Evolutionary conservation across 2,329 filamentous ascomycete genomes (phyloP), one percentile per base, ranked within the genome.

Genomic region (Hawksworthiomyces lignivorus): DNA sequence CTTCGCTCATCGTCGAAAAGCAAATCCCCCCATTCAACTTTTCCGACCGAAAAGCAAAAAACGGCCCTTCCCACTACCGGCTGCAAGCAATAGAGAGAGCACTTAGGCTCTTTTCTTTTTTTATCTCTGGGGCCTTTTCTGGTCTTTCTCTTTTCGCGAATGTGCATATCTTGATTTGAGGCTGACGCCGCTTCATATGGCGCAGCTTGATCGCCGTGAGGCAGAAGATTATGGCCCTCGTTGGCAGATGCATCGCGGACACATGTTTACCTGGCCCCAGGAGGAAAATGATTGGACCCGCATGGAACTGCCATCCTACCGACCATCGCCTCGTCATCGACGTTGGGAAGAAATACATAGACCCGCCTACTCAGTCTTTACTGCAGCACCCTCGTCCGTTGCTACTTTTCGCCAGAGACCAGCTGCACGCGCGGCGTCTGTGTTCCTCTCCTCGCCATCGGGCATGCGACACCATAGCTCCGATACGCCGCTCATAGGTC

Each of bases 141-240:
- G n/a, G n/a, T n/a, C n/a, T n/a, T n/a, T n/a, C n/a, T n/a, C 33
- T 14, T 17, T 18, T 12, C 31, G 27, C 47, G 49, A 39, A 53
- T 52, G 51, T 44, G 33, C 45, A 36, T 42, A 36, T 43, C 44
- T 30, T 46, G 37, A 32, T 39, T 29, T 44, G 44, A 47, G 54
- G 55, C 56, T 55, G 49, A 51, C 50, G 43, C 44, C 47, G 46
- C 45, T 49, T 53, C 54, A 55, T 58, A 62, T 62, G 56, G 57
- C 56, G 45, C 54, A 54, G 43, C 46, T 51, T 38, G 49, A 54
- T 43, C 48, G 53, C 44, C 48, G 49, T 48, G 50, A 49, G 33
- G 52, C 44, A 14, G 44, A 53, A 48, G 52, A 54, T 35, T 50
- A 47, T 36, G 53, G 47, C 45, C 45, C 51, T 21, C 52, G 52